Conservation (phyloP, 441 rosid species). For the Adansonia gregorii region DNA sequence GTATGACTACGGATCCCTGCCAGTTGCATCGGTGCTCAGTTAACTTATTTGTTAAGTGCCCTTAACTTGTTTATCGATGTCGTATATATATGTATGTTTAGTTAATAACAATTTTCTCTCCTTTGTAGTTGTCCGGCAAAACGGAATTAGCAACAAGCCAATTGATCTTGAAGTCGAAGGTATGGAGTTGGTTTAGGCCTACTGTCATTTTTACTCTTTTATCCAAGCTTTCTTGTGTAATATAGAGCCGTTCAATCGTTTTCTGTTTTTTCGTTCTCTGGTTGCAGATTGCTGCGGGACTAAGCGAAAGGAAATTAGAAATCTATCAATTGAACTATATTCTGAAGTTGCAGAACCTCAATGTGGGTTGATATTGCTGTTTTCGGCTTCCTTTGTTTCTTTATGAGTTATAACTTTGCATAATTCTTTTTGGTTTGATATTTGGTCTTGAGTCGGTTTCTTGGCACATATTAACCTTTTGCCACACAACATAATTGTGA, state of each 20-base stretch:
- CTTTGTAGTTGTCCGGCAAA: not conserved
- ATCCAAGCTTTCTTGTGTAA: slow-evolving; percentile 14
- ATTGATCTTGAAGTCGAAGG: slow-evolving; percentile 23
- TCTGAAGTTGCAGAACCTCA: not conserved
- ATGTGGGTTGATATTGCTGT: slow-evolving; percentile 3
- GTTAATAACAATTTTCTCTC: not conserved
- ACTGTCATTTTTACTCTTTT: slow-evolving; percentile 21
- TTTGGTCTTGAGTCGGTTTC: not conserved
- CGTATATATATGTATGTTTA: not conserved
- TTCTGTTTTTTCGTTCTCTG: not conserved
- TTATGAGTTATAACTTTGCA: not conserved
- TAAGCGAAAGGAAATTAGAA: not conserved
- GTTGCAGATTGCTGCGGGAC: slow-evolving; percentile 1
- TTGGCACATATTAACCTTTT: not conserved
- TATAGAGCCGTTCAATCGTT: slow-evolving; percentile 6
- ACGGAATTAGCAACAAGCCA: not conserved
- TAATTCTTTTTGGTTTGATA: not conserved
- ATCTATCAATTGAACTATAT: slow-evolving; percentile 1
- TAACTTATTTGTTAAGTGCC: not conserved
- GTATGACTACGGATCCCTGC: not conserved
- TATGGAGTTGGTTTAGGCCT: not conserved
- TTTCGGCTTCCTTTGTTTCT: not conserved
- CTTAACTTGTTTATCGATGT: not conserved
- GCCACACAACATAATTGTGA: not conserved
- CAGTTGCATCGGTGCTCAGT: not conserved